phyloP scores from a whole-genome alignment of 2,329 filamentous ascomycete genomes.

The Colletotrichum tabaci region DNA sequence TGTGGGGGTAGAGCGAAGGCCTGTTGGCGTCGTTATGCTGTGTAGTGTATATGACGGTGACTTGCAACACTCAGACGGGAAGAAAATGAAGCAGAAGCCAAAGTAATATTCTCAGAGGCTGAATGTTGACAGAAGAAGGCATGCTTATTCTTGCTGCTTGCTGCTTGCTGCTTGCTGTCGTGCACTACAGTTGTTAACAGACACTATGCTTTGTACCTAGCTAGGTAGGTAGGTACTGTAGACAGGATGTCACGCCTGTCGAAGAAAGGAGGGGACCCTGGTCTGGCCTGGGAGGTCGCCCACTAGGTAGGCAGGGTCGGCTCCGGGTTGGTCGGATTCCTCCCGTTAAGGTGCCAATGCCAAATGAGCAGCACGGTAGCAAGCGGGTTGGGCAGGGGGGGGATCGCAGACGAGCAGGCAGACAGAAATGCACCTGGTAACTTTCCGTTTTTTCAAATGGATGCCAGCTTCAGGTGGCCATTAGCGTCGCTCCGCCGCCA shows the following conservation, averaged over 20 bases:
- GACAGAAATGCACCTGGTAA: slow-evolving; percentile 26
- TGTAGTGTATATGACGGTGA: not conserved
- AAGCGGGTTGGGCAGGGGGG: slow-evolving; percentile 19
- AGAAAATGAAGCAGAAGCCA: not conserved
- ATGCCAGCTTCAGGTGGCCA: slow-evolving; percentile 24
- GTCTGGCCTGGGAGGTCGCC: slow-evolving; percentile 15
- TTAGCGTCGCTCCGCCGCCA: slow-evolving; percentile 38
- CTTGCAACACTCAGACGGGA: not conserved
- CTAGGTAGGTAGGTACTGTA: not conserved
- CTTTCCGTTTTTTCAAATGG: not conserved
- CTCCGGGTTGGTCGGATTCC: slow-evolving; percentile 18
- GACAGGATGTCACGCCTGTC: slow-evolving; percentile 2
- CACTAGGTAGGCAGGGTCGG: slow-evolving; percentile 2
- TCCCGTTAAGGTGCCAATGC: slow-evolving; percentile 29
- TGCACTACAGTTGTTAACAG: too few relatives aligned
- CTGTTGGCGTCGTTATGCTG: slow-evolving; percentile 5
- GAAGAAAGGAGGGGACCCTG: slow-evolving; percentile 36
- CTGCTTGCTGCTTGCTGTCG: not conserved
- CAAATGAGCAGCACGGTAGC: not conserved
- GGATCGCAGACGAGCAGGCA: slow-evolving; percentile 20
- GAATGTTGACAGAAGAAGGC: not conserved
- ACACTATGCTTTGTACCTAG: too few relatives aligned
- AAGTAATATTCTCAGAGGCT: not conserved
- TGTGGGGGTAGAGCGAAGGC: slow-evolving; percentile 6
- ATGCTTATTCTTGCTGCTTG: not conserved